Evolutionary conservation across 2,329 filamentous ascomycete genomes (phyloP).

Genomic region (Aspergillus brasiliensis): DNA sequence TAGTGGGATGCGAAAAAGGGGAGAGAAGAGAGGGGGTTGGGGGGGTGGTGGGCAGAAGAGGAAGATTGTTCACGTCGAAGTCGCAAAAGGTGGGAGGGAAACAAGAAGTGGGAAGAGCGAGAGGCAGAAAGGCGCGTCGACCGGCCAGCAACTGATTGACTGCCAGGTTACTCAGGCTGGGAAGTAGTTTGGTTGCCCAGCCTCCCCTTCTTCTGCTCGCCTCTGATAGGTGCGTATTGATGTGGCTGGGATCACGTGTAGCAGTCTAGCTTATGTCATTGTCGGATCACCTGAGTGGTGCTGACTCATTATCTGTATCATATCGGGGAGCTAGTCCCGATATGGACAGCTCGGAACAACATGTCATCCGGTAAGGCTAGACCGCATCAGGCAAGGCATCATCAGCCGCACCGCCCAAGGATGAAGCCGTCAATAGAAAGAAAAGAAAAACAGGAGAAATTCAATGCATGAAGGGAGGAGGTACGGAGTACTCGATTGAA

Average conservation of each 20-base stretch:
- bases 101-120: not conserved
- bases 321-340: conserved; percentile 14
- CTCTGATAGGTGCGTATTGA: conserved; percentile 14
- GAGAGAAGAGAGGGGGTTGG: not conserved
- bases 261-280: conserved; percentile 7
- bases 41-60: no score
- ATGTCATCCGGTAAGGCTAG: conserved; percentile 18
- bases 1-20: not conserved
- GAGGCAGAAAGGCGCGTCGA: not conserved
- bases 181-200: conserved; percentile 9
- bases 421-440: not conserved
- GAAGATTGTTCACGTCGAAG: no score
- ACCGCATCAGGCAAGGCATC: conserved; percentile 30
- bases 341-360: conserved; percentile 20
- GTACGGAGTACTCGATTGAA: not conserved
- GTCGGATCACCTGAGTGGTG: not conserved
- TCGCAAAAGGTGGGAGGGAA: not conserved
- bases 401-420: conserved; percentile 21
- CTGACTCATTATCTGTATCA: not conserved
- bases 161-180: not conserved
- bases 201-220: conserved; percentile 10
- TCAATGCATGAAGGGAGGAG: not conserved
- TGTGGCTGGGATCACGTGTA: conserved; percentile 37
- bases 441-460: not conserved
- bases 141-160: not conserved